Evolutionary conservation across 2,329 filamentous ascomycete genomes (phyloP), one percentile per base, ranked within the genome.

Genomic region (Trichoderma harzianum): DNA sequence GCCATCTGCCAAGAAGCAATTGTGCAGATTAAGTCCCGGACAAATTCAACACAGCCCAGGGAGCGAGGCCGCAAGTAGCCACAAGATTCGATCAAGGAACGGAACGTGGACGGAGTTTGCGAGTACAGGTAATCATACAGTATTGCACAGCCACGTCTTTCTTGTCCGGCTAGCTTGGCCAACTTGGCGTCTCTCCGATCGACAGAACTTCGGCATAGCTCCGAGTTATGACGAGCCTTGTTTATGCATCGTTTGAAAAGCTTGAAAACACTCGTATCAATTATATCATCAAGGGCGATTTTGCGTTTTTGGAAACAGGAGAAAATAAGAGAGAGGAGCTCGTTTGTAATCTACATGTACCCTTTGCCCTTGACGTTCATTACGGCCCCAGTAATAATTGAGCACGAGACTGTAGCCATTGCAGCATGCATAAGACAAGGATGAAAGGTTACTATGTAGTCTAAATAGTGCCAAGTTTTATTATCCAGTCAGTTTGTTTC

Each of bases 151-250:
- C 66, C 66, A 62, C 66, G 14, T 53, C 47, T 24, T 24, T 18
- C 26, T 51, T 47, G 18, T 24, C 26, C 53, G 36, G 36, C 65
- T 26, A 47, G 8, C 43, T 21, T 47, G 14, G 39, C 12, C 14
- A 43, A 14, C 8, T 43, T 69, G 34, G 55, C 12, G 28, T 51
- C 39, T 26, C 47, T n/a, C n/a, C 16, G 66, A 69, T 69, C 57
- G 57, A 53, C 66, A 62, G 32, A 32, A 53, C n/a, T 53, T 21
- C 43, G 43, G 43, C 14, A 53, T 57, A 60, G 30, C 39, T 68
- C 55, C 66, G 55, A 61, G 36, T 32, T 69, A 61, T 62, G 66
- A 69, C 66, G 66, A 62, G 66, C 39, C 26, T 34, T 32, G 8
- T 34, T 61, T 62, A 69, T 69, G 66, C 66, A 28, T 36, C 34